phyloP scores from a whole-genome alignment of 176 grass and related monocot genomes.

The Calamus simplicifolius region DNA sequence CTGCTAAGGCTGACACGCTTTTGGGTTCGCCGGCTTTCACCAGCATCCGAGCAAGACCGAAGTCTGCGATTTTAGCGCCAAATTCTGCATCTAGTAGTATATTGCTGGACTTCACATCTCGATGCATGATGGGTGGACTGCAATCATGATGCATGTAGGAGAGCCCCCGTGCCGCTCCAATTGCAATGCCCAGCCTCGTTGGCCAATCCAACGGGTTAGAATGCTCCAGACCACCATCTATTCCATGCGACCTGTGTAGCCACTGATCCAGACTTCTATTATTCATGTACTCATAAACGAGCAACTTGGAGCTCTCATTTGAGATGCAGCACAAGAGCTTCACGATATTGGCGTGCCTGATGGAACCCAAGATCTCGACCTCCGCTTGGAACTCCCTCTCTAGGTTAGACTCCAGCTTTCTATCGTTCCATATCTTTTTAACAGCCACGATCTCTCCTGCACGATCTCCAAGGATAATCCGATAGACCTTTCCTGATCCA shows the following conservation, averaged over 20 bases:
- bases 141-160: constrained; percentile 61
- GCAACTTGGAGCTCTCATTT: constrained; percentile 22
- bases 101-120: constrained; percentile 77
- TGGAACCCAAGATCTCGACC: constrained; percentile 38
- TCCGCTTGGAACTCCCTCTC: constrained; percentile 43
- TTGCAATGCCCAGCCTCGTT: constrained; percentile 45
- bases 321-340: constrained; percentile 57
- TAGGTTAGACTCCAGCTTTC: constrained; percentile 18
- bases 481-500: constrained; percentile 59
- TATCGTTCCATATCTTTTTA: constrained; percentile 35
- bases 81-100: constrained; percentile 53
- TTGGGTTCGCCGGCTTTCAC: constrained; percentile 33
- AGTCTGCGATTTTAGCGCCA: constrained; percentile 52
- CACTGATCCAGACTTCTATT: constrained; percentile 50
- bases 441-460: constrained; percentile 29
- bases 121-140: constrained; percentile 34
- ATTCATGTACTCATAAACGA: constrained; percentile 74
- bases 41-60: constrained; percentile 48
- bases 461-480: constrained; percentile 15
- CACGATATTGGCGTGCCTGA: constrained; percentile 59
- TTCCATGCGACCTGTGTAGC: constrained; percentile 21
- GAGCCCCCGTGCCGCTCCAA: constrained; percentile 39
- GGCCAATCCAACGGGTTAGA: constrained; percentile 38
- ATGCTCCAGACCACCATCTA: neutral
- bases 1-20: constrained; percentile 23